A percentile compares a stretch with the other conserved stretches of the same genome.
phyloP scores from a whole-genome alignment of 495 filamentous ascomycete species.

The Talaromyces stipitatus region DNA sequence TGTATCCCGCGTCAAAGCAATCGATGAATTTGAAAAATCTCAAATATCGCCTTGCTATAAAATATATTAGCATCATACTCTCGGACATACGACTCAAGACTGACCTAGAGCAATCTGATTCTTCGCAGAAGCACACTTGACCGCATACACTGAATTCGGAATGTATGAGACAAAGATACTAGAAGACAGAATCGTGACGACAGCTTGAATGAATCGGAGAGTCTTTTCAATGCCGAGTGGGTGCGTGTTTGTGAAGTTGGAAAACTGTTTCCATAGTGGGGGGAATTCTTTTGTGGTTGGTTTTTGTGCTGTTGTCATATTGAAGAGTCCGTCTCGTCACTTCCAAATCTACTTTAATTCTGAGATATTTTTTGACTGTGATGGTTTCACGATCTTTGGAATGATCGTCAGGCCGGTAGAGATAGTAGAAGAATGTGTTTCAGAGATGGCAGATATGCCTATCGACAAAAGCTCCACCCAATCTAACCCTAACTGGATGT shows the following conservation, averaged over 20 bases:
- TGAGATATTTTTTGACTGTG: too few relatives aligned
- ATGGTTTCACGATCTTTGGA: too few relatives aligned
- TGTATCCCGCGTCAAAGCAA: constrained; percentile 36
- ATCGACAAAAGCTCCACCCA: not conserved
- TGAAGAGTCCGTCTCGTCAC: too few relatives aligned
- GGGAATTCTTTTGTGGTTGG: not conserved
- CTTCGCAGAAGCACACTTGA: constrained; percentile 1
- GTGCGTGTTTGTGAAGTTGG: constrained; percentile 26
- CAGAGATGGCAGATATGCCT: not conserved
- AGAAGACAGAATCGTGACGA: constrained; percentile 32
- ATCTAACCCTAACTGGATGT: not conserved
- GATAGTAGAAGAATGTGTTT: too few relatives aligned
- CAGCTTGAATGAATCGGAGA: constrained; percentile 52
- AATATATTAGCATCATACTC: not conserved
- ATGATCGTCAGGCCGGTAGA: too few relatives aligned
- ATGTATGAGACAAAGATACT: constrained; percentile 1
- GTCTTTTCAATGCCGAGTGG: constrained; percentile 51
- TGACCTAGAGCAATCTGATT: constrained; percentile 5
- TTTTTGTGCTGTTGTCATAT: not conserved
- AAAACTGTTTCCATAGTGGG: constrained; percentile 15
- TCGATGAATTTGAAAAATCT: constrained; percentile 58
- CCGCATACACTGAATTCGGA: constrained; percentile 1
- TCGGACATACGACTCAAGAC: not conserved
- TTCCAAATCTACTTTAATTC: too few relatives aligned
- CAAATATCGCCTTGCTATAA: constrained; percentile 45